Evolutionary conservation across 257 asterid species (phyloP), one percentile per base, ranked within the genome.

Genomic region (Ehretia macrophylla): DNA sequence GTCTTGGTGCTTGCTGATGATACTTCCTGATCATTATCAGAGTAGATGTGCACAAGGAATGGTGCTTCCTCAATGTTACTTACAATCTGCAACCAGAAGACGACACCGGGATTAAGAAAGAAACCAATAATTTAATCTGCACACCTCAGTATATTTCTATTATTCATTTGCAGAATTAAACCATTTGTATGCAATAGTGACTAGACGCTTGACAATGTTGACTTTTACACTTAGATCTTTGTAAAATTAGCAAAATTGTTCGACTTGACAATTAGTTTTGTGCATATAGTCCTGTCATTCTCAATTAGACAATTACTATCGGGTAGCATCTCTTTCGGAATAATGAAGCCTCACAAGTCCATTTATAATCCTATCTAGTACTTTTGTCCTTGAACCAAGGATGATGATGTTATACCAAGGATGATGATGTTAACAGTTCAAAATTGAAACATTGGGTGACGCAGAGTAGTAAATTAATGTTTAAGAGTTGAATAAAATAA

Each of bases 61-160:
- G 79, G 79, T 0, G 79, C 79, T 44, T 74, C 72, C 9, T 69
- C 75, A 8, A 74, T 50, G 64, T 61, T 65, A 65, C 23, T 69
- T 65, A 74, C 63, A 23, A 74, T 74, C 79, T 74, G 61, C 12
- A 51, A 51, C 52, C 55, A 44, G 23, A 18, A 6, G 56, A 8
- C 9, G 11, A 32, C 4, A 51, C 5, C 1, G 9, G 21, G 20
- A 48, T 48, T 48, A 48, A 17, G 12, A 14, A 48, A 48, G 20
- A 48, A 17, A 5, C 21, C 53, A 48, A 48, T 48, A 48, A 16
- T 48, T 16, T 46, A 10, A n/a, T n/a, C 11, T 38, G 11, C 6
- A 38, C 44, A 6, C 6, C 6, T 38, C 44, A 38, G 8, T 6
- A 6, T 5, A 5, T 11, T 38, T 5, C 6, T 38, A 38, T 38